Evolutionary conservation across 2,329 filamentous ascomycete species (phyloP).

Genomic region (Raffaelea ambrosiae): DNA sequence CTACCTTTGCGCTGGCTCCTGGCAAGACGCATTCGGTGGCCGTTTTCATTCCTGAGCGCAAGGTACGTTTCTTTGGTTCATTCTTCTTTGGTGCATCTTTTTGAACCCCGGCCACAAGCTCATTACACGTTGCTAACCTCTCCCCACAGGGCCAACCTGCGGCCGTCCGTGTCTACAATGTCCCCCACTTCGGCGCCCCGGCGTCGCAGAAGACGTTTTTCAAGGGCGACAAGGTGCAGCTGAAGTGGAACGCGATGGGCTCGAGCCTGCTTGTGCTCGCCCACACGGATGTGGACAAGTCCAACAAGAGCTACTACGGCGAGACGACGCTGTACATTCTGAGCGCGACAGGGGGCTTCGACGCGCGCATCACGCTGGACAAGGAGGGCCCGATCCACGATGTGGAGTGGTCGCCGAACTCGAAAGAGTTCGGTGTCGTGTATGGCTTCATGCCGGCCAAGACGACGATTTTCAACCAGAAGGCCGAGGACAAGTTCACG

Average conservation of each 20-base stretch:
- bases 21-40: conserved; percentile 87
- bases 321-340: conserved; percentile 96
- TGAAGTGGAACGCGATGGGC: conserved; percentile 94
- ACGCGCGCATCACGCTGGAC: conserved; percentile 84
- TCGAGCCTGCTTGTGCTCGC: conserved; percentile 90
- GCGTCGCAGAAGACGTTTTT: conserved; percentile 98
- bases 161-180: conserved; percentile 86
- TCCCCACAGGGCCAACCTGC: conserved; percentile 75
- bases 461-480: conserved; percentile 93
- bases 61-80: conserved; percentile 45
- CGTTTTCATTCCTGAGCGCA: conserved; percentile 90
- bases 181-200: conserved; percentile 73
- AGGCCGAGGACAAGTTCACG: conserved; percentile 71
- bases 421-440: conserved; percentile 93
- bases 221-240: conserved; percentile 97
- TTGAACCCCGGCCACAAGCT: too few species aligned
- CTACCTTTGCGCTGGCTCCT: conserved; percentile 82
- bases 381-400: conserved; percentile 96
- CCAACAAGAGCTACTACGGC: conserved; percentile 98
- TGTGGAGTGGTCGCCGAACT: conserved; percentile 96
- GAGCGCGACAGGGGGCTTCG: conserved; percentile 83
- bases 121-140: too few species aligned
- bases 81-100: background rate
- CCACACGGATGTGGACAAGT: conserved; percentile 96
- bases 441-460: conserved; percentile 99